Evolutionary conservation across 129 eudicot genomes (phyloP).

Genomic region (Helianthus annuus): DNA sequence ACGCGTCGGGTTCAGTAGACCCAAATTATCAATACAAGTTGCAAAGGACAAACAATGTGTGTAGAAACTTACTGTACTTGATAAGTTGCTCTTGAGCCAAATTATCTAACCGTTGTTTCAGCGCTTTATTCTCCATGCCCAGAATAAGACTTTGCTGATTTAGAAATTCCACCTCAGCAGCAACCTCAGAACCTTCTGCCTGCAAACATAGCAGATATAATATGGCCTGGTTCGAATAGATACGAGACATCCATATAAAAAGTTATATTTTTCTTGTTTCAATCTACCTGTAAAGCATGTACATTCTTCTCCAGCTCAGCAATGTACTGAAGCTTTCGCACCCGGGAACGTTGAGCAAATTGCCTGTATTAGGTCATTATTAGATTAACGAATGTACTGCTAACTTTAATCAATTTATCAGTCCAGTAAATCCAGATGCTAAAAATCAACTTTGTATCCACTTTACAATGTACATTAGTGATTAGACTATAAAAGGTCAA

Average conservation of each 20-base stretch:
- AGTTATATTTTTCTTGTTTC: not conserved
- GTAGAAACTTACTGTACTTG: constrained; percentile 72
- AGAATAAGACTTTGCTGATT: constrained; percentile 89
- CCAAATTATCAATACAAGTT: not conserved
- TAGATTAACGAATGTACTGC: not conserved
- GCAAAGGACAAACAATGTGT: not conserved
- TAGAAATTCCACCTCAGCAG: constrained; percentile 96
- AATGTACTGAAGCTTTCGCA: constrained; percentile 95
- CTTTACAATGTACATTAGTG: not conserved
- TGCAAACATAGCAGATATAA: constrained; percentile 33
- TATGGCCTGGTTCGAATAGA: constrained; percentile 16
- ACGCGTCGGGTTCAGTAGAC: not conserved
- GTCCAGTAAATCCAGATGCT: not conserved
- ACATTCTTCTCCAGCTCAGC: constrained; percentile 98
- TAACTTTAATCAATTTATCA: constrained; percentile 3
- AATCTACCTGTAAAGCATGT: constrained; percentile 84
- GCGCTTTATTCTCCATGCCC: constrained; percentile 93
- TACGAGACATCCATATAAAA: constrained; percentile 2
- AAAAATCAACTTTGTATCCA: not conserved
- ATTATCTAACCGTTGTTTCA: constrained; percentile 86
- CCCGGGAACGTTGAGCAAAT: constrained; percentile 98
- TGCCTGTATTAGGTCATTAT: constrained; percentile 57
- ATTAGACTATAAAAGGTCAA: not conserved
- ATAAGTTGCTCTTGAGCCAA: constrained; percentile 89
- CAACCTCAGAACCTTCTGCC: constrained; percentile 91